Base-by-base conservation (phyloP, 306 rosid species). In the Clitoria ternatea region DNA sequence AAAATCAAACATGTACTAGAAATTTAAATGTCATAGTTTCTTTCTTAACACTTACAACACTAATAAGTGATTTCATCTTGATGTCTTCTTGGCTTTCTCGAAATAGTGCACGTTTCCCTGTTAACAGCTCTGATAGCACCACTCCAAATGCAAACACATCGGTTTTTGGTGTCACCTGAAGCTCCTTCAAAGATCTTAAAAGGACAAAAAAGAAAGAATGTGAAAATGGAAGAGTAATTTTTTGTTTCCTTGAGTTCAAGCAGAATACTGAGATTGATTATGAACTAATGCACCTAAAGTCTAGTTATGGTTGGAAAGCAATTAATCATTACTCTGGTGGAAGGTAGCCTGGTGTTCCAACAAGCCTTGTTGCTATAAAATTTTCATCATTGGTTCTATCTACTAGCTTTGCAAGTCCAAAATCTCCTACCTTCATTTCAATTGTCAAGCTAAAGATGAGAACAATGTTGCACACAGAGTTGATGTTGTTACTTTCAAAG, bases 61-160 rank as follows among this genome's bases (percentile, higher is more conserved):
- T 53, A 12, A 88, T 82, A 3, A 90, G 74, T 33, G 97, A 86
- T 74, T 77, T 86, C 85, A 87, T 81, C 74, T 67, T 84, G 66
- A 33, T 53, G 75, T 77, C 79, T 37, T 81, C 90, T 29, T 76
- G 39, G 42, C 75, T 84, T 43, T 85, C 88, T 4, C 87, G 83
- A 22, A 86, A 44, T 9, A 90, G 79, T 18, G 97, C 94, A 23
- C 77, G 85, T 66, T 83, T 80, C 27, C 92, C 97, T n/a, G 97
- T 90, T 5, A 88, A 64, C 10, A 90, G 82, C 80, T 90, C 95
- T 23, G 84, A 69, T 39, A 90, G 75, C 19, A 88, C 91, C 37
- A 90, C 97, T 43, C 97, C 97, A 61, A 90, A 90, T 13, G 87
- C 94, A 76, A 88, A 88, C 5, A 88, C 92, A 76, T 91, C 97